Base-by-base conservation (phyloP, 495 filamentous ascomycete genomes). In the Penicillium atrosanguineum region DNA sequence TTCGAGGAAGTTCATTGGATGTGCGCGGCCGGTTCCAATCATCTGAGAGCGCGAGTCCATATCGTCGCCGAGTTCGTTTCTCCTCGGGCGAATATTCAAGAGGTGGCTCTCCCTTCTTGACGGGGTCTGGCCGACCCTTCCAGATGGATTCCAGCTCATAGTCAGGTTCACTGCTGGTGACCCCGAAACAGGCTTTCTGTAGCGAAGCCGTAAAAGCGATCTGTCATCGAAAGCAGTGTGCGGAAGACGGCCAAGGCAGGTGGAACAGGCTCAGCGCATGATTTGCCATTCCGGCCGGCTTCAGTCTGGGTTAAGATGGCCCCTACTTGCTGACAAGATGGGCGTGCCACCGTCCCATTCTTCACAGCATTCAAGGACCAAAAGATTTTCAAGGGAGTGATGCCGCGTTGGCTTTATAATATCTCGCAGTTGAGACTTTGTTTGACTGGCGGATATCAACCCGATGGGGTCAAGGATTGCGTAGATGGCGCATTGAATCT, bases 391-490 rank as follows among this genome's bases (percentile, higher is more conserved):
- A 4, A 55, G 20, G 3, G 55, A 48, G 42, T 55, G 46, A 1
- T 8, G 25, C 44, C 37, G 47, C 4, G 25, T 26, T 39, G 56
- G 56, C 7, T 47, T 18, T 12, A 59, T 42, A 7, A 55, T 18
- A 3, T 34, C 11, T 19, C 56, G 56, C 28, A 59, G 55, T 15
- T 45, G 44, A 14, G 26, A 44, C 15, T 15, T 44, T 4, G 52
- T 55, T 41, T 60, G 57, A 39, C 52, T 55, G 16, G 18, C 19
- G 15, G 57, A 60, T 39, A 55, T 48, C 11, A 60, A 44, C 3
- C 37, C 44, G 26, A 45, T 36, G 15, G 57, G 57, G 18, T 55
- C 57, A 23, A 60, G 43, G 11, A 55, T 38, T 23, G 44, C 43
- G 34, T 55, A 51, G 16, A 60, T 46, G 2, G 37, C 15, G 19